Percentiles rank a stretch among this genome's conserved stretches.
Evolutionary conservation across 2,329 filamentous ascomycete genomes (phyloP).

Genomic region (Fonsecaea multimorphosa): DNA sequence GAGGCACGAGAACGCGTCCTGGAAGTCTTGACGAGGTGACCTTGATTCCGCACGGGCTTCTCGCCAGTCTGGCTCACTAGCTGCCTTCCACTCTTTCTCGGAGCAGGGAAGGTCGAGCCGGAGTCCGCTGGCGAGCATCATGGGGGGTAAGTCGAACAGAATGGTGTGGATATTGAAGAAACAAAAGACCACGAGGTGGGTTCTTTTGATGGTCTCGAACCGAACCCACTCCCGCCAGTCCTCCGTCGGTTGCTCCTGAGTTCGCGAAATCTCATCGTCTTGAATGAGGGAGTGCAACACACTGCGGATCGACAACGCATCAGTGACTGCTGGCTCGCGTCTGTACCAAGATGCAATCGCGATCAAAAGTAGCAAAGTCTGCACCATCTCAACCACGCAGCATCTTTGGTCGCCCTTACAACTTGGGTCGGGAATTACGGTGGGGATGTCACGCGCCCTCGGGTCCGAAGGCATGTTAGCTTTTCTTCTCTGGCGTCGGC

Average conservation of each 20-base stretch:
- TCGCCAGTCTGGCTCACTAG: slow-evolving; percentile 43
- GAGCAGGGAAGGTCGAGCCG: slow-evolving; percentile 46
- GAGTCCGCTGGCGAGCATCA: slow-evolving; percentile 46
- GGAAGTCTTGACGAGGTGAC: slow-evolving; percentile 44
- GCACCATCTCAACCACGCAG: slow-evolving; percentile 9
- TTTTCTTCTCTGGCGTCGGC: slow-evolving; percentile 1
- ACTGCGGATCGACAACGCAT: slow-evolving; percentile 8
- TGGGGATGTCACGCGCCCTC: neutral
- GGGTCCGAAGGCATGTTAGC: neutral
- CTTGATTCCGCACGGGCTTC: slow-evolving; percentile 40
- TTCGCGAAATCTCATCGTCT: neutral
- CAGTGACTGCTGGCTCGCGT: slow-evolving; percentile 9
- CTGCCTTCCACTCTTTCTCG: slow-evolving; percentile 45
- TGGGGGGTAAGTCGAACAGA: slow-evolving; percentile 46
- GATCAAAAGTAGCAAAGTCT: slow-evolving; percentile 18
- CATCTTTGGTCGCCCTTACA: neutral
- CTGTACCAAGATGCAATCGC: slow-evolving; percentile 14
- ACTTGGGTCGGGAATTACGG: neutral
- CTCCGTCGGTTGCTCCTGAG: neutral
- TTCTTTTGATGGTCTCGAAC: slow-evolving; percentile 44
- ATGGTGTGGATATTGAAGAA: slow-evolving; percentile 48
- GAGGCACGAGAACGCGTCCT: slow-evolving; percentile 41
- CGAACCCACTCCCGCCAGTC: slow-evolving; percentile 47
- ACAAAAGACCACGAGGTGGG: slow-evolving; percentile 45
- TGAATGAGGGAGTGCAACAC: neutral